A percentile compares a stretch with the other conserved stretches of the same genome.
phyloP scores from a whole-genome alignment of 768 basidiomycete species.

The Postia placenta region DNA sequence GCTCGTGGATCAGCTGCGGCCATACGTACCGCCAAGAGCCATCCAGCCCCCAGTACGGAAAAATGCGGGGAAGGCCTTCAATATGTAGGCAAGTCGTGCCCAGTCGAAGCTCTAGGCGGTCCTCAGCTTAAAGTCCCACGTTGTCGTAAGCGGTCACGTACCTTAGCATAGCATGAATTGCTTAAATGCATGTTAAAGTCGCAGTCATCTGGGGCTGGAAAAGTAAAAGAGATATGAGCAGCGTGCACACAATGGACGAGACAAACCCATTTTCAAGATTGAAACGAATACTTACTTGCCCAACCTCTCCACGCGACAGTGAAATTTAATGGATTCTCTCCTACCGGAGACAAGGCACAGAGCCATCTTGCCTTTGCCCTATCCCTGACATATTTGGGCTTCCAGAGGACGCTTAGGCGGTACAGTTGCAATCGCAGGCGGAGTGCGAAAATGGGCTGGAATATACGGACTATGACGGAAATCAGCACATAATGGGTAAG shows the following conservation, averaged over 20 bases:
- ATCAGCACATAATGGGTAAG: neutral
- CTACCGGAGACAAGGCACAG: slow-evolving; percentile 46
- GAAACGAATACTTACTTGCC: slow-evolving; percentile 43
- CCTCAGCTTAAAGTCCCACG: neutral
- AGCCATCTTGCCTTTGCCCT: slow-evolving; percentile 34
- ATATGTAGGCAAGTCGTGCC: slow-evolving; percentile 37
- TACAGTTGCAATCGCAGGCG: slow-evolving; percentile 29
- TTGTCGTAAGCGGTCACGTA: slow-evolving; percentile 22
- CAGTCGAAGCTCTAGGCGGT: slow-evolving; percentile 25
- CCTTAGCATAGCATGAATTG: slow-evolving; percentile 79
- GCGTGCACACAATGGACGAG: slow-evolving; percentile 1
- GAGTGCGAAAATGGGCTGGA: slow-evolving; percentile 37
- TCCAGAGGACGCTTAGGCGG: slow-evolving; percentile 32
- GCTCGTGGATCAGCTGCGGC: neutral
- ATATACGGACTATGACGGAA: slow-evolving; percentile 40
- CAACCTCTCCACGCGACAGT: slow-evolving; percentile 37
- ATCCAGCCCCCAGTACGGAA: slow-evolving; percentile 57
- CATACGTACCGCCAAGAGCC: slow-evolving; percentile 40
- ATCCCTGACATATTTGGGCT: slow-evolving; percentile 7
- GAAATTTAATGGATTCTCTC: slow-evolving; percentile 48
- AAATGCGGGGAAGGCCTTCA: slow-evolving; percentile 50
- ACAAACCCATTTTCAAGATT: too few species aligned
- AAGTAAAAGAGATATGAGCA: neutral
- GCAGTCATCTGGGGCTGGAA: slow-evolving; percentile 59
- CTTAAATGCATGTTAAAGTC: slow-evolving; percentile 75